A percentile compares a stretch with the other conserved stretches of the same genome.
Conservation (phyloP, 805 yeast genomes). For the Saccharomycopsis sp. region DNA sequence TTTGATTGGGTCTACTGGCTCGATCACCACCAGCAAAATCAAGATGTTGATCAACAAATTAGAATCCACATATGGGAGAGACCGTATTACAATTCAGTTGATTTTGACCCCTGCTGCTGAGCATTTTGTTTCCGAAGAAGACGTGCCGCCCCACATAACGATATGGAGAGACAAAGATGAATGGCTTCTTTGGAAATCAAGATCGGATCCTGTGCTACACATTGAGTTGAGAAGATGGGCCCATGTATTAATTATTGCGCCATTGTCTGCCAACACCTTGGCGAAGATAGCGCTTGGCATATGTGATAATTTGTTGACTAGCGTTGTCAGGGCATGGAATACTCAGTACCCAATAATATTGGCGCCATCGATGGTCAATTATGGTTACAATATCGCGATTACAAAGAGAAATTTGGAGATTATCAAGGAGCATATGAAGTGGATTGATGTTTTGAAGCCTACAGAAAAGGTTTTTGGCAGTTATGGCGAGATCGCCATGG, state of each 20-base stretch:
- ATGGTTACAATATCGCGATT: slow-evolving; percentile 81
- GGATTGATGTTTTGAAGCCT: slow-evolving; percentile 90
- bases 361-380: slow-evolving; percentile 95
- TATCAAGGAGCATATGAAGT: slow-evolving; percentile 84
- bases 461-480: slow-evolving; percentile 88
- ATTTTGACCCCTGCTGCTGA: slow-evolving; percentile 81
- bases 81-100: slow-evolving; percentile 72
- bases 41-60: slow-evolving; percentile 72
- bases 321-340: slow-evolving; percentile 93
- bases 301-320: slow-evolving; percentile 86
- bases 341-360: slow-evolving; percentile 78
- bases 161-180: slow-evolving; percentile 94
- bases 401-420: slow-evolving; percentile 75
- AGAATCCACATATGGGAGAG: slow-evolving; percentile 68
- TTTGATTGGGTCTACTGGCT: slow-evolving; percentile 80
- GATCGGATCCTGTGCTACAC: slow-evolving; percentile 88
- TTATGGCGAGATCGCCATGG: slow-evolving; percentile 98
- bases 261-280: slow-evolving; percentile 85
- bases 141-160: slow-evolving; percentile 57
- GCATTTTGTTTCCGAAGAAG: slow-evolving; percentile 56
- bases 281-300: slow-evolving; percentile 85
- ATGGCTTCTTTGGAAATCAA: slow-evolving; percentile 78
- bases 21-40: slow-evolving; percentile 74
- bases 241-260: slow-evolving; percentile 86
- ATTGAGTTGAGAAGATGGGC: slow-evolving; percentile 97